Evolutionary conservation across 148 eudicot species (phyloP), one percentile per base, ranked within the genome.

Genomic region (Heliamphora exappendiculata): DNA sequence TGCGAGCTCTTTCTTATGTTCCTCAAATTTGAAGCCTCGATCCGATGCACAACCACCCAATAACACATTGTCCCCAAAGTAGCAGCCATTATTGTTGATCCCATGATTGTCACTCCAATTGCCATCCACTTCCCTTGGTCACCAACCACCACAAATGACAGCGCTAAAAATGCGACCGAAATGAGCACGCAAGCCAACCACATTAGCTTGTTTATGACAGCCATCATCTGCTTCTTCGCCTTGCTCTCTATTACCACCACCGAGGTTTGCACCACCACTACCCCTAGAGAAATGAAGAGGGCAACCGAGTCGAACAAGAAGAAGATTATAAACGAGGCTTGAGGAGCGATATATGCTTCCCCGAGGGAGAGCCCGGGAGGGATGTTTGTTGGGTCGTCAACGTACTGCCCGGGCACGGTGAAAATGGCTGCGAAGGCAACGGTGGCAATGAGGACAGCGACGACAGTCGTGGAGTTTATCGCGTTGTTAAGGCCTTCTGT

Each of bases 161-260:
- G 73, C 0, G 95, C 92, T 88, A 91, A 78, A 31, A 88, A 91
- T 8, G 95, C 86, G 34, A 91, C 92, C 1, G 95, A 88, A 17
- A 91, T 85, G 3, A 91, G 87, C 36, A 86, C 92, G 78, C 95
- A 88, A 1, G 95, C 95, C 22, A 91, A 60, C 95, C 95, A 91
- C 95, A 91, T 91, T 1, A 91, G 91, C 86, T 91, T 91, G 89
- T 90, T 90, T 75, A 90, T 90, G 73, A 88, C 69, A 0, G 94
- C 91, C 94, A 90, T 90, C 94, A 90, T 88, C 66, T 91, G 92
- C 83, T 91, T 89, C 85, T 91, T 91, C 3, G 95, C 95, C 82
- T 89, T 91, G 90, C 95, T 91, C 80, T 91, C 95, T 24, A 91
- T 89, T 2, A 91, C 89, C 66, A 91, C 95, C 29, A 91, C 88